A percentile compares a stretch with the other conserved stretches of the same genome.
Conservation (phyloP, 768 basidiomycete genomes). For the Exidia glandulosa region DNA sequence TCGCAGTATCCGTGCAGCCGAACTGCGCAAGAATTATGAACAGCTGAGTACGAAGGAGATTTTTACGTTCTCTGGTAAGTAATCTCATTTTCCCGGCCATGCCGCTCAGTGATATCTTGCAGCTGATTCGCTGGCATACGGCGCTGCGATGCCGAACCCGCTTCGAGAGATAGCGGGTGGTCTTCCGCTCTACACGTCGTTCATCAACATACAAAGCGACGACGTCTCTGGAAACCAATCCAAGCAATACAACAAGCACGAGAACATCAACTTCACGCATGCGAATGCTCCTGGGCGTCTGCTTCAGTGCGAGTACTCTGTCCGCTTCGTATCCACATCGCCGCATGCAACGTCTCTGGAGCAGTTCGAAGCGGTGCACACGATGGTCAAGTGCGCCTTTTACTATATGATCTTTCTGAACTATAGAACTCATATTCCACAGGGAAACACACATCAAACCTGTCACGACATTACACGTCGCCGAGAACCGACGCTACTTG, state of each 20-base stretch:
- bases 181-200: not conserved
- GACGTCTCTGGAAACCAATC: constrained; percentile 8
- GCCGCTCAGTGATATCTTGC: too few species aligned
- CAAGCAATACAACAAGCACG: constrained; percentile 6
- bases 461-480: constrained; percentile 3
- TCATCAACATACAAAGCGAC: constrained; percentile 1
- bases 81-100: too few species aligned
- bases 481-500: not conserved
- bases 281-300: not conserved
- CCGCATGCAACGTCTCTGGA: constrained; percentile 25
- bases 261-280: constrained; percentile 1
- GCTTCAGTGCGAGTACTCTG: constrained; percentile 2
- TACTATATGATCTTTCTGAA: not conserved
- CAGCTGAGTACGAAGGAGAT: too few species aligned
- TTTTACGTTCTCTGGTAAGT: too few species aligned
- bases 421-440: not conserved
- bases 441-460: constrained; percentile 6
- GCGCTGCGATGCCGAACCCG: constrained; percentile 4
- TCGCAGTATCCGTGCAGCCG: too few species aligned
- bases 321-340: constrained; percentile 19
- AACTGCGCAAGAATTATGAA: too few species aligned
- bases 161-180: constrained; percentile 1
- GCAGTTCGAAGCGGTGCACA: constrained; percentile 24
- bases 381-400: constrained; percentile 10
- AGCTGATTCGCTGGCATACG: not conserved